Evolutionary conservation across 2,329 filamentous ascomycete species (phyloP).

Genomic region (Talaromyces sp.): DNA sequence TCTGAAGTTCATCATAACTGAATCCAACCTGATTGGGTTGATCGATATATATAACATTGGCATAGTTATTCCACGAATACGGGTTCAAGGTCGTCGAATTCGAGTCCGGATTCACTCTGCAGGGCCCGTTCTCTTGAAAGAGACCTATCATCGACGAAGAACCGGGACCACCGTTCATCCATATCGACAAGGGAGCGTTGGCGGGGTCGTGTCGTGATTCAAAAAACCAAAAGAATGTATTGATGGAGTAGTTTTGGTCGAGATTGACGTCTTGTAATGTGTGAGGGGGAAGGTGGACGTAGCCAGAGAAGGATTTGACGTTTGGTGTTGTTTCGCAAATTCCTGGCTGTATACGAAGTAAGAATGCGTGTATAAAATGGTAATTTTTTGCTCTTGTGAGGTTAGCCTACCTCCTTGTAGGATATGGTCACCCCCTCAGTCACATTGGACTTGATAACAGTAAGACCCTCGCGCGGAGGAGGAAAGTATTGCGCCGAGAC

Average conservation of each 20-base stretch:
- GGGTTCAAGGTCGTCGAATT: conserved; percentile 45
- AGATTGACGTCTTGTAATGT: conserved; percentile 36
- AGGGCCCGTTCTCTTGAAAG: conserved; percentile 43
- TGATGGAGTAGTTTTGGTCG: conserved; percentile 52
- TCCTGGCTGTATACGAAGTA: conserved; percentile 27
- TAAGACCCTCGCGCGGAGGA: conserved; percentile 38
- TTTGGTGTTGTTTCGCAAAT: conserved; percentile 55
- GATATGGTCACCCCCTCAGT: conserved; percentile 42
- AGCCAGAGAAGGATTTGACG: conserved; percentile 56
- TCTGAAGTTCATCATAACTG: conserved; percentile 47
- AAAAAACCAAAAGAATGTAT: conserved; percentile 64
- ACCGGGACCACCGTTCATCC: conserved; percentile 47
- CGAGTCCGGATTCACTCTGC: conserved; percentile 37
- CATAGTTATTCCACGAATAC: conserved; percentile 56
- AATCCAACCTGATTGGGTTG: conserved; percentile 59
- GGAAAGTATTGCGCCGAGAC: conserved; percentile 37
- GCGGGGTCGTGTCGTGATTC: conserved; percentile 46
- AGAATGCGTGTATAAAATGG: background rate
- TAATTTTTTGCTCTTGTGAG: too few relatives aligned
- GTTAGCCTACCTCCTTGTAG: conserved; percentile 39
- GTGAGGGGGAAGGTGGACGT: conserved; percentile 52
- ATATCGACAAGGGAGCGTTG: conserved; percentile 41
- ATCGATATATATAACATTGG: conserved; percentile 64
- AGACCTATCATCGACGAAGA: conserved; percentile 40
- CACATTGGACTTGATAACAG: conserved; percentile 38